Conservation (phyloP, 2,329 filamentous ascomycete species). For the Camillea tinctor region DNA sequence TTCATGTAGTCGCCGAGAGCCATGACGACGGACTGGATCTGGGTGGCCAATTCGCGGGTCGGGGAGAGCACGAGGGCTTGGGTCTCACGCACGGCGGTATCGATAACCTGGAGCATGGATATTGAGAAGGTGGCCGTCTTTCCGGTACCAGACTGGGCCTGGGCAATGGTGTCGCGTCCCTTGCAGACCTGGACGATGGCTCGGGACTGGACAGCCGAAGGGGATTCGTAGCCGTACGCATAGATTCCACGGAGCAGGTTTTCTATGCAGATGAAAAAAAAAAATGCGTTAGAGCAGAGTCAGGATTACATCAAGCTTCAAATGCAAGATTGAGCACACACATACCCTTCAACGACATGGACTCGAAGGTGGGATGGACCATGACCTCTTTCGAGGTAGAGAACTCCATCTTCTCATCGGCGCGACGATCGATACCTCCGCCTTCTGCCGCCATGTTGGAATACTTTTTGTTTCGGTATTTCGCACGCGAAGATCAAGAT, state of each 20-base stretch:
- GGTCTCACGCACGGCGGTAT: constrained; percentile 87
- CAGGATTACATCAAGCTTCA: too few species aligned
- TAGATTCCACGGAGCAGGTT: constrained; percentile 96
- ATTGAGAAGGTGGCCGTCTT: constrained; percentile 97
- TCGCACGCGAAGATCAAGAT: not conserved
- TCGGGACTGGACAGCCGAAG: constrained; percentile 94
- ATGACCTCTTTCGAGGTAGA: constrained; percentile 97
- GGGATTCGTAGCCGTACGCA: constrained; percentile 97
- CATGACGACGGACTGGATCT: constrained; percentile 98
- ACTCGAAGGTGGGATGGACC: constrained; percentile 89
- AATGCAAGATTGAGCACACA: not conserved
- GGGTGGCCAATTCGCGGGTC: constrained; percentile 92
- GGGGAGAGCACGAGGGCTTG: constrained; percentile 95
- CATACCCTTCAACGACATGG: constrained; percentile 87
- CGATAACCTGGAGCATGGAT: constrained; percentile 93
- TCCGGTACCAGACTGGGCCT: constrained; percentile 94
- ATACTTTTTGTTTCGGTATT: constrained; percentile 8
- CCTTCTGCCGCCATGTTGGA: constrained; percentile 92
- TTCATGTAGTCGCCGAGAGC: constrained; percentile 99
- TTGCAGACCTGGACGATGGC: constrained; percentile 99
- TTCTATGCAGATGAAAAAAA: constrained; percentile 53
- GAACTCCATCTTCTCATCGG: constrained; percentile 97
- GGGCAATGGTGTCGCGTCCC: constrained; percentile 96
- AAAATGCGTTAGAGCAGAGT: too few species aligned
- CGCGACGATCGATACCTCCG: constrained; percentile 78